These are phyloP conservation scores for Sclerotinia spermophila DNA, from an alignment of 2,329 filamentous ascomycete genomes.

Conservation along the genomic window DNA sequence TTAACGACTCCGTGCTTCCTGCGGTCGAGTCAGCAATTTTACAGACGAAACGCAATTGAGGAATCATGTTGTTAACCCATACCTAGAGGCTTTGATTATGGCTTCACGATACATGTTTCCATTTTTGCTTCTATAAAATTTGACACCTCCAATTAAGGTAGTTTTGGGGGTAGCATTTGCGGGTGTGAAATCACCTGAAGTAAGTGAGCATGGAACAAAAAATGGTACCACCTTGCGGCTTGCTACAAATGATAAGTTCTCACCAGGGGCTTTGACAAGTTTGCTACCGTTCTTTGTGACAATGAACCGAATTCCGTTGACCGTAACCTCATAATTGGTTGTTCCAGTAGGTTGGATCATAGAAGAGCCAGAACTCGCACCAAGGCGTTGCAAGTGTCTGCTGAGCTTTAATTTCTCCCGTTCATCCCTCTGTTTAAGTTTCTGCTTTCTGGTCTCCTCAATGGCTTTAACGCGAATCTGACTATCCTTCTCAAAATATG, in stretches of 20 bases:
- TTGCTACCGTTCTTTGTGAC: constrained; percentile 79
- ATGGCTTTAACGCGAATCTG: constrained; percentile 67
- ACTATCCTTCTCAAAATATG: constrained; percentile 70
- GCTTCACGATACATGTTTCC: constrained; percentile 81
- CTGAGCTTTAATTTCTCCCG: constrained; percentile 58
- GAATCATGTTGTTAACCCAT: constrained; percentile 41
- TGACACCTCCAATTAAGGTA: constrained; percentile 69
- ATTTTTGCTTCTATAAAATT: constrained; percentile 80
- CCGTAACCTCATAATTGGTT: constrained; percentile 57
- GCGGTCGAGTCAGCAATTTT: constrained; percentile 34
- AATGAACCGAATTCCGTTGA: constrained; percentile 70
- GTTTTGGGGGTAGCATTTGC: constrained; percentile 70
- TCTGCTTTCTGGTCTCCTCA: constrained; percentile 62
- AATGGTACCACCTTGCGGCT: constrained; percentile 20
- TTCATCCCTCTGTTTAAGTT: constrained; percentile 50
- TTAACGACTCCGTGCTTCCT: constrained; percentile 50
- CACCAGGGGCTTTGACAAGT: constrained; percentile 70
- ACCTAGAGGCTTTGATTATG: constrained; percentile 73
- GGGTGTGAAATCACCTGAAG: constrained; percentile 55
- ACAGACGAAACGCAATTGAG: constrained; percentile 25
- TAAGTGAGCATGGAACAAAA: constrained; percentile 33
- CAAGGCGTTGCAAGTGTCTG: constrained; percentile 43
- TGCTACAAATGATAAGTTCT: constrained; percentile 28
- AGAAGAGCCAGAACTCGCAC: constrained; percentile 29
- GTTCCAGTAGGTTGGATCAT: constrained; percentile 23